A percentile compares a stretch with the other conserved stretches of the same genome.
Evolutionary conservation across 371 early-diverging fungal genomes (phyloP).

Genomic region (Mucor saturninus): DNA sequence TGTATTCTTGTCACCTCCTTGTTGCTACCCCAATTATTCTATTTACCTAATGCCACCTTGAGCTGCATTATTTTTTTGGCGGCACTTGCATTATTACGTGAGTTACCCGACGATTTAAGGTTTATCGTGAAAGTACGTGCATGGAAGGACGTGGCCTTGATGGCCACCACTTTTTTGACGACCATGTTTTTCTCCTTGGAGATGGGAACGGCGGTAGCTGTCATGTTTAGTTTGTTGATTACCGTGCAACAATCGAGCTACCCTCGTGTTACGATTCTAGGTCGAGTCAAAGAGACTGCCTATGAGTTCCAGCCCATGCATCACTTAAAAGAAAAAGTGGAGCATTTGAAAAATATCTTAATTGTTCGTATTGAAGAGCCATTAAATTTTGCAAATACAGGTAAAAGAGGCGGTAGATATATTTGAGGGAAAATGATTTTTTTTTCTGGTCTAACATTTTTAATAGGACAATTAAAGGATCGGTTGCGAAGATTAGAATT

Average conservation of each 20-base stretch:
- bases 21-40: slow-evolving; percentile 78
- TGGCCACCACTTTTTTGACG: slow-evolving; percentile 74
- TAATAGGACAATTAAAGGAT: slow-evolving; percentile 77
- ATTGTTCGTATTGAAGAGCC: slow-evolving; percentile 87
- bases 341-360: slow-evolving; percentile 75
- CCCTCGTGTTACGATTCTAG: slow-evolving; percentile 73
- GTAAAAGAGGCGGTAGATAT: slow-evolving; percentile 45
- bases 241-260: slow-evolving; percentile 88
- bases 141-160: slow-evolving; percentile 79
- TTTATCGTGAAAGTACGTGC: slow-evolving; percentile 82
- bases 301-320: slow-evolving; percentile 27
- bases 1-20: slow-evolving; percentile 70
- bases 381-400: slow-evolving; percentile 90
- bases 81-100: slow-evolving; percentile 76
- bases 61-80: slow-evolving; percentile 84
- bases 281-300: slow-evolving; percentile 19
- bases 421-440: too few species aligned
- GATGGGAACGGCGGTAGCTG: slow-evolving; percentile 82
- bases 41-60: slow-evolving; percentile 81
- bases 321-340: slow-evolving; percentile 29
- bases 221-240: slow-evolving; percentile 79
- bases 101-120: slow-evolving; percentile 71
- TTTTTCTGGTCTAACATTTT: too few species aligned
- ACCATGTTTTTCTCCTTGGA: slow-evolving; percentile 86
- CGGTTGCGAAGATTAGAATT: slow-evolving; percentile 83